Conservation (phyloP, 2,329 filamentous ascomycete species). For the Fusarium siculi region DNA sequence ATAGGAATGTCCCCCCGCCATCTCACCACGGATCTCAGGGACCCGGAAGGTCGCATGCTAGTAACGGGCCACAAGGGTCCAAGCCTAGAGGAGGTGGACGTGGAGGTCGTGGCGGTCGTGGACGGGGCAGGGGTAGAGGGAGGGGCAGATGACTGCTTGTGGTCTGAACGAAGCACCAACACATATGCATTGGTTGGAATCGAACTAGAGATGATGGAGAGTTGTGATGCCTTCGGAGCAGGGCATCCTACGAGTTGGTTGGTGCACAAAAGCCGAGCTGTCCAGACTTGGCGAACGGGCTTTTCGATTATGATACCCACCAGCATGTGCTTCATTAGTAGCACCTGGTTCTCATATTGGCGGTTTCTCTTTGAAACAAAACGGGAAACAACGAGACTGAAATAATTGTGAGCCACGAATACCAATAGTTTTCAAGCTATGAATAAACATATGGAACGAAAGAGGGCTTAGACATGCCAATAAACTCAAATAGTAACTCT, state of each 20-base stretch:
- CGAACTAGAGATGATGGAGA: slow-evolving; percentile 15
- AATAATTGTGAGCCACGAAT: neutral
- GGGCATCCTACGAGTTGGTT: slow-evolving; percentile 30
- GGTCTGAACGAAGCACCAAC: neutral
- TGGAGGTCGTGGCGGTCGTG: slow-evolving; percentile 43
- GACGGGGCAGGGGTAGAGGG: slow-evolving; percentile 46
- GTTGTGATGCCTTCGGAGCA: slow-evolving; percentile 20
- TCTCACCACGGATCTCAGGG: slow-evolving; percentile 29
- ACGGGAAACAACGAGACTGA: neutral
- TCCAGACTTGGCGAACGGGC: slow-evolving; percentile 26
- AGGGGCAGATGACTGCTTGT: slow-evolving; percentile 39
- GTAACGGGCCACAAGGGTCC: slow-evolving; percentile 32
- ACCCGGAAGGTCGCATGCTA: slow-evolving; percentile 14
- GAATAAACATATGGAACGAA: neutral
- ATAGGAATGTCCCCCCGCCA: slow-evolving; percentile 46
- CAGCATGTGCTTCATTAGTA: slow-evolving; percentile 13
- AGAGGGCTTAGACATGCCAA: neutral
- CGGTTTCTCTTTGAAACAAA: slow-evolving; percentile 29
- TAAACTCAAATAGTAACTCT: neutral
- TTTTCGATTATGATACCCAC: slow-evolving; percentile 39
- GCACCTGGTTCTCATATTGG: slow-evolving; percentile 1
- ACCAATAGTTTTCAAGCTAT: neutral
- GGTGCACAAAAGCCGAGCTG: slow-evolving; percentile 24
- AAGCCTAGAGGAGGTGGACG: slow-evolving; percentile 37
- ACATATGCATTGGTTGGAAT: slow-evolving; percentile 12